Evolutionary conservation across 2,329 filamentous ascomycete genomes (phyloP).

Genomic region (Fragosphaeria purpurea): DNA sequence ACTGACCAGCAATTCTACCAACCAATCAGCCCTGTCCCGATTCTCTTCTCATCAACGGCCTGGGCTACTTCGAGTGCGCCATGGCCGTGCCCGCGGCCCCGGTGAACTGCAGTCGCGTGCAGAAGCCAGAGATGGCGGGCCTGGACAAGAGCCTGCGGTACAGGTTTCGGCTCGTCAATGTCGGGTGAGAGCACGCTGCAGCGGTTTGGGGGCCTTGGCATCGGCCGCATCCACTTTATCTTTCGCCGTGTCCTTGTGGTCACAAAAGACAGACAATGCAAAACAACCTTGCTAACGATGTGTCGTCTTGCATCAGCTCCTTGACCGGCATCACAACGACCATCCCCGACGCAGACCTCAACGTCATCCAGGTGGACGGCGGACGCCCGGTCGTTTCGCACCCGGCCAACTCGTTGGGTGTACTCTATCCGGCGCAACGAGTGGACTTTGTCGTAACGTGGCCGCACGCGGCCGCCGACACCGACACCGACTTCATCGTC

Average conservation of each 20-base stretch:
- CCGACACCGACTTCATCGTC: conserved; percentile 10
- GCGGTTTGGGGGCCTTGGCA: no score
- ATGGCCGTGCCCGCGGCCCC: conserved; percentile 34
- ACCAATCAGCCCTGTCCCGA: conserved; percentile 32
- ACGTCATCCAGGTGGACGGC: conserved; percentile 16
- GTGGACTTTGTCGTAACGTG: conserved; percentile 14
- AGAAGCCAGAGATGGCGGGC: conserved; percentile 4
- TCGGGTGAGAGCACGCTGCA: conserved; percentile 8
- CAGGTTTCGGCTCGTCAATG: conserved; percentile 16
- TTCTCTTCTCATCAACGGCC: conserved; percentile 36
- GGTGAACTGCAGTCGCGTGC: conserved; percentile 28
- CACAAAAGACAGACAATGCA: not conserved
- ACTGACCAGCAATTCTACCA: no score
- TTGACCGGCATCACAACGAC: conserved; percentile 14
- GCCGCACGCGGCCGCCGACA: not conserved
- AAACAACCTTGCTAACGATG: no score
- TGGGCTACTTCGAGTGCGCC: conserved; percentile 33
- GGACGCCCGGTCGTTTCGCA: conserved; percentile 10
- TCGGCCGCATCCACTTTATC: not conserved
- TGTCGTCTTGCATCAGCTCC: not conserved
- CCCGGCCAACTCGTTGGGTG: conserved; percentile 9
- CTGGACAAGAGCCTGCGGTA: conserved; percentile 15
- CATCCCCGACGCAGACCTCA: conserved; percentile 12
- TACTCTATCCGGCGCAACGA: conserved; percentile 16
- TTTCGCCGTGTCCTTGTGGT: not conserved